Evolutionary conservation across 371 early-diverging fungal species (phyloP).

Genomic region (Globomyces sp.): DNA sequence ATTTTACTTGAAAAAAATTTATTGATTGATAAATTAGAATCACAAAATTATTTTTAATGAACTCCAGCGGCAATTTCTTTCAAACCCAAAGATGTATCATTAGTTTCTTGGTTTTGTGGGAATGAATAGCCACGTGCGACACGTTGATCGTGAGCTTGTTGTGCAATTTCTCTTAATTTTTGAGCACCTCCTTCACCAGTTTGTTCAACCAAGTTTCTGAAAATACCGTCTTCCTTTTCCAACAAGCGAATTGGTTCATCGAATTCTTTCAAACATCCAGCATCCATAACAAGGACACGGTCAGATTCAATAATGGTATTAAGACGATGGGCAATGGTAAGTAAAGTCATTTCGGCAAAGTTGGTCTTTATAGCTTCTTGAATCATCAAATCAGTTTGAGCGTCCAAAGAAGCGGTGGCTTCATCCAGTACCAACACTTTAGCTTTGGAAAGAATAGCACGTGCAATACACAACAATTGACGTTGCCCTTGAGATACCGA

Average conservation of each 20-base stretch:
- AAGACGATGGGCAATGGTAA: constrained; percentile 47
- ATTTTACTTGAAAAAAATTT: no score
- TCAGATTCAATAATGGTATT: constrained; percentile 43
- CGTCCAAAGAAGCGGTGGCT: constrained; percentile 54
- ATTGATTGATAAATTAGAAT: no score
- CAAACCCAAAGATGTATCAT: background rate
- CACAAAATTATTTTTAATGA: constrained; percentile 2
- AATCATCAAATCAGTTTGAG: constrained; percentile 44
- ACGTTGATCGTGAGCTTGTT: constrained; percentile 29
- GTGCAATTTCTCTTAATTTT: constrained; percentile 34
- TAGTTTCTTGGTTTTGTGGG: constrained; percentile 5
- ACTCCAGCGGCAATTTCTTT: constrained; percentile 16
- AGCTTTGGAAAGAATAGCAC: constrained; percentile 52
- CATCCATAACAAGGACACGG: constrained; percentile 53
- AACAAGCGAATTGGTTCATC: constrained; percentile 63
- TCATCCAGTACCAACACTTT: constrained; percentile 59
- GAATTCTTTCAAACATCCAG: constrained; percentile 60
- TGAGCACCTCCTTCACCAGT: constrained; percentile 46
- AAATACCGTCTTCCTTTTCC: constrained; percentile 36
- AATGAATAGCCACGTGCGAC: constrained; percentile 19
- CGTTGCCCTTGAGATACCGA: constrained; percentile 54
- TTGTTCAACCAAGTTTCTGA: constrained; percentile 42
- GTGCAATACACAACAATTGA: constrained; percentile 58
- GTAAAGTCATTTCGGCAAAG: constrained; percentile 45
- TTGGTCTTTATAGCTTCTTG: constrained; percentile 42